Base-by-base conservation (phyloP, 345 rosid genomes). In the Turnera subulata region DNA sequence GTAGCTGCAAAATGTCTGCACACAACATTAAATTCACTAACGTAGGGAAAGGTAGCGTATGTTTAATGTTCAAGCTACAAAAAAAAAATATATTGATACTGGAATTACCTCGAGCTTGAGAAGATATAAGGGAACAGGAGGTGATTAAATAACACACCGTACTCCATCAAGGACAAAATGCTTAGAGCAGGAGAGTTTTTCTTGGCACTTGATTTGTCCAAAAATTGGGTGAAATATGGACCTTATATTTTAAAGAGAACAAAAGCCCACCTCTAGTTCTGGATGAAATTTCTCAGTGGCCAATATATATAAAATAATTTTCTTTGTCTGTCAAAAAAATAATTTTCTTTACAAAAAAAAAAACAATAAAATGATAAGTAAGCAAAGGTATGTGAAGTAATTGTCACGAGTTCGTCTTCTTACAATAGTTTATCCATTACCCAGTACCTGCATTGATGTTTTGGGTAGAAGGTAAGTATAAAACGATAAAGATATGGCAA, bases 91-190 rank as follows among this genome's bases (percentile, higher is more conserved):
- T 0, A 48, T 17, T 2, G 19, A 39, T 26, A 76, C n/a, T n/a
- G n/a, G n/a, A n/a, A n/a, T n/a, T n/a, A n/a, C 77, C 84, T 66
- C 69, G 83, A 63, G 60, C 46, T 71, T 53, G 58, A 54, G 78
- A 72, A 42, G 58, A 56, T 55, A 57, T 45, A 74, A 15, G 76
- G 67, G 18, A 61, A 53, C 35, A 54, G 26, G 26, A 54, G 56
- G 37, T 46, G 74, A 43, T 65, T 66, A 64, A 42, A 50, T 11
- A 71, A 64, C 54, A 50, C 35, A 3, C 35, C 23, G 13, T 65
- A 78, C 23, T 80, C 85, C 93, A 85, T 83, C 48, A 69, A 62
- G 54, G 29, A 3, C n/a, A 25, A 52, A 39, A 23, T 32, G 54
- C 13, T 26, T 51, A 37, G 52, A n/a, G 11, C 12, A 26, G 35